Evolutionary conservation across 2,329 filamentous ascomycete species (phyloP), one percentile per base, ranked within the genome.

Genomic region (Fusarium napiforme): DNA sequence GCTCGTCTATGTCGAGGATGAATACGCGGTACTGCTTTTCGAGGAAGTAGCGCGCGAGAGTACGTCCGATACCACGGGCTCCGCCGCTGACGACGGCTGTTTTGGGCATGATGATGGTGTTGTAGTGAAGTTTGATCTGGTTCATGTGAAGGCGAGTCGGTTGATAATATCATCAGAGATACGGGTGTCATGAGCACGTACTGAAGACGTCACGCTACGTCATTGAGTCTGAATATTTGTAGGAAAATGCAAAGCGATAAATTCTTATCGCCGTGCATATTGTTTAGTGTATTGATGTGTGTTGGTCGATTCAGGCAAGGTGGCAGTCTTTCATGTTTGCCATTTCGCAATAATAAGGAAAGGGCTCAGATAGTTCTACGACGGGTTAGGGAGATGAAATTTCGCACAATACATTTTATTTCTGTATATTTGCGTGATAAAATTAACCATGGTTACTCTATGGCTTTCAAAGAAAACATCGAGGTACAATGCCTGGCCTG

Each of bases 201-300:
- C 34, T 7, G 23, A 23, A 60, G 46, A 53, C 62, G 55, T 68
- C 65, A 68, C 64, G 7, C 19, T 68, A 68, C 64, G 64, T 68
- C 65, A 68, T 62, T 36, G 12, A 55, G 1, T 12, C 7, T 1
- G 26, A 11, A 14, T 37, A 5, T 16, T 2, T 15, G 1, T 7
- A 21, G 9, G 4, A 9, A 10, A 11, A 36, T 23, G 6, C 5
- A 36, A 2, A 2, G 10, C 9, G 23, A 52, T 52, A 42, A 23
- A 4, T 12, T 40, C 36, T 65, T 47, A 64, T 63, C 58, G 18
- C 4, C 15, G 3, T 64, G 26, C 39, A 49, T 61, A 18, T 53
- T 7, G 3, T 16, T 16, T n/a, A 0, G 18, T 9, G 7, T 2
- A 10, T 26, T 12, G 19, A 9, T 26, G 18, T 7, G n/a, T n/a